phyloP scores from a whole-genome alignment of 352 stramenopile genomes.

The Phytophthora capsici region DNA sequence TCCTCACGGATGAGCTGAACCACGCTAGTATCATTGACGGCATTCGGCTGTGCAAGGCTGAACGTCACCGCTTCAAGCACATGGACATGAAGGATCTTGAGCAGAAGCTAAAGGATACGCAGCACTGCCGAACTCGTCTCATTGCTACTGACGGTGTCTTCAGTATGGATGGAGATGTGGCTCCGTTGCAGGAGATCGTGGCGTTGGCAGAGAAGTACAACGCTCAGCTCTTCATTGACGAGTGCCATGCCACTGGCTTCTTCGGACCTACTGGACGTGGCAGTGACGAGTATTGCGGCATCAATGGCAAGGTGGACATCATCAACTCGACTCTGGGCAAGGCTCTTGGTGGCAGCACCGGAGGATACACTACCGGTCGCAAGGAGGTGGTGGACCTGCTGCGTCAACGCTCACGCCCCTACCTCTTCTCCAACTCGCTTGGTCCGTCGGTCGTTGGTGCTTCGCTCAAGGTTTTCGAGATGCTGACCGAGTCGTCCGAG shows the following conservation, averaged over 20 bases:
- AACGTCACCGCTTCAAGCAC: conserved; percentile 94
- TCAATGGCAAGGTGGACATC: conserved; percentile 91
- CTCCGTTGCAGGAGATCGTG: conserved; percentile 90
- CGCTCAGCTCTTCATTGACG: conserved; percentile 93
- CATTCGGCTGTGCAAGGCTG: conserved; percentile 93
- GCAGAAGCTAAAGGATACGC: conserved; percentile 86
- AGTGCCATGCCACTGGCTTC: conserved; percentile 95
- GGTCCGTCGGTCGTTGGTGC: conserved; percentile 93
- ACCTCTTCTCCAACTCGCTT: conserved; percentile 95
- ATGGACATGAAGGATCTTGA: conserved; percentile 94
- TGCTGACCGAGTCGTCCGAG: conserved; percentile 87
- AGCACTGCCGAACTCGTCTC: conserved; percentile 90
- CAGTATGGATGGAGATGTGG: conserved; percentile 95
- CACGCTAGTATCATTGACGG: conserved; percentile 96
- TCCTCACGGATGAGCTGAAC: conserved; percentile 95
- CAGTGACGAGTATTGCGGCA: conserved; percentile 92
- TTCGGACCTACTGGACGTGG: conserved; percentile 92
- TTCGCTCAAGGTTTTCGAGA: conserved; percentile 94
- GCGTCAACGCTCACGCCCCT: conserved; percentile 90
- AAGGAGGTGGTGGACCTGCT: conserved; percentile 93
- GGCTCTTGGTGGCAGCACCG: conserved; percentile 92
- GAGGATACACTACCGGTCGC: conserved; percentile 92
- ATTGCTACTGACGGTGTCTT: conserved; percentile 96
- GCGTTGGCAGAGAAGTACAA: conserved; percentile 93
- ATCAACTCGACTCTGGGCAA: conserved; percentile 97